Conservation (phyloP, 2,329 filamentous ascomycete species). For the Arthrobotrys sinensis region DNA sequence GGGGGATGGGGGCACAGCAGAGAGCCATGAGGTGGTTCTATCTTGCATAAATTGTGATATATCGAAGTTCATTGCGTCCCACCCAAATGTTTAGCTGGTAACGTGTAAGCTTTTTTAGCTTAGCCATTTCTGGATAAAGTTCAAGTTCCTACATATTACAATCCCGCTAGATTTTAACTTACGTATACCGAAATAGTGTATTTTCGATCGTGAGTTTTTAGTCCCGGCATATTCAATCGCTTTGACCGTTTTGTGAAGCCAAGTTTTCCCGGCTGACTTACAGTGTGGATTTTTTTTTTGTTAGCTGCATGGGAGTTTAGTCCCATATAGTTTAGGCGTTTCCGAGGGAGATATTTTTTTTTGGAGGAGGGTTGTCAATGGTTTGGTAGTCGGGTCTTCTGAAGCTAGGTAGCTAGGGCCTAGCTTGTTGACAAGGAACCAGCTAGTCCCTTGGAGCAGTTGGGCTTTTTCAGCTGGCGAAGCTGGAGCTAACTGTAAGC, state of each 20-base stretch:
- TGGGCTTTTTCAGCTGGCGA: slow-evolving; percentile 2
- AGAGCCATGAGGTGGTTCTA: not conserved
- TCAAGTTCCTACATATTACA: no score
- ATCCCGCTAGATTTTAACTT: no score
- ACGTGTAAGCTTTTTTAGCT: no score
- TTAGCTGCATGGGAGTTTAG: not conserved
- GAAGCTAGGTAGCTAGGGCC: not conserved
- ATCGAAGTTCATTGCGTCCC: slow-evolving; percentile 5
- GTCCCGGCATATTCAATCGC: no score
- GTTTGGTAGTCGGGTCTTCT: slow-evolving; percentile 22
- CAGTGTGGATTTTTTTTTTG: no score
- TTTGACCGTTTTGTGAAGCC: no score
- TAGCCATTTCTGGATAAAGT: no score
- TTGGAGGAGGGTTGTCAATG: slow-evolving; percentile 2
- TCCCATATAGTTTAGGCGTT: not conserved
- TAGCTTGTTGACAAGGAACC: not conserved
- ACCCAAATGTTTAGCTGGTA: not conserved
- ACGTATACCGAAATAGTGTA: no score
- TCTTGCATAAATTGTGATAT: slow-evolving; percentile 22
- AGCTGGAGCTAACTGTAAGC: slow-evolving; percentile 3
- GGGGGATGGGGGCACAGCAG: no score
- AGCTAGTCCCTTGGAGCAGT: not conserved
- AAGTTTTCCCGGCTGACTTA: no score
- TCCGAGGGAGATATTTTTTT: slow-evolving; percentile 2
- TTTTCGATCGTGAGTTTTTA: no score